A percentile compares a stretch with the other conserved stretches of the same genome.
Conservation (phyloP, 2,329 filamentous ascomycete genomes). For the Lasiodiplodia theobromae region DNA sequence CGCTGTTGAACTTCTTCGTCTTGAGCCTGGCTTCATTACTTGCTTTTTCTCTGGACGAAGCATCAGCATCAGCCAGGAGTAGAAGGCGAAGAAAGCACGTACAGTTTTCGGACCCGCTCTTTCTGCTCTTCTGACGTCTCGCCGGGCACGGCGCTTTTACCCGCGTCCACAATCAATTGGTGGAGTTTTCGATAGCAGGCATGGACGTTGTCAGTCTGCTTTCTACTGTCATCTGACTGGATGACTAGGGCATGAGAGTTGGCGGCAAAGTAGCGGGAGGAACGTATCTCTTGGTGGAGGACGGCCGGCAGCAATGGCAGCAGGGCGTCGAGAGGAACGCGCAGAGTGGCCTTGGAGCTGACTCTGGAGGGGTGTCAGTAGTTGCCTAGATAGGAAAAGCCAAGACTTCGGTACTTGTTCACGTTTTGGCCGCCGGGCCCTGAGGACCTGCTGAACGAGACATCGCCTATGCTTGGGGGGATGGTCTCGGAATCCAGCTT, state of each 20-base stretch:
- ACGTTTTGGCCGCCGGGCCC: constrained; percentile 73
- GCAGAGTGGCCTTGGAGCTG: constrained; percentile 71
- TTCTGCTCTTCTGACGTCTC: constrained; percentile 65
- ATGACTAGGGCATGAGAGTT: constrained; percentile 64
- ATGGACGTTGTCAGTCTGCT: constrained; percentile 66
- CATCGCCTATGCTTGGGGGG: constrained; percentile 62
- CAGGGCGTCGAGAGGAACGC: constrained; percentile 60
- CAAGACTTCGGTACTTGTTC: constrained; percentile 63
- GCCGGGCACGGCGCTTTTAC: constrained; percentile 61
- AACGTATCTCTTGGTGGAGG: constrained; percentile 59
- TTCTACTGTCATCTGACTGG: constrained; percentile 68
- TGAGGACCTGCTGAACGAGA: constrained; percentile 69
- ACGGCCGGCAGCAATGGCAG: constrained; percentile 61
- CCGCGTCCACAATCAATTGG: constrained; percentile 60
- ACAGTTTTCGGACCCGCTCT: constrained; percentile 63
- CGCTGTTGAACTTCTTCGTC: constrained; percentile 66
- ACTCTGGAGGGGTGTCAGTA: constrained; percentile 54
- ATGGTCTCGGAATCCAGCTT: constrained; percentile 61
- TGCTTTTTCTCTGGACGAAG: constrained; percentile 56
- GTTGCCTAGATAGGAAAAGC: constrained; percentile 19
- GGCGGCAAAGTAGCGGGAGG: constrained; percentile 63
- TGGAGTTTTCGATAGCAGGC: constrained; percentile 66
- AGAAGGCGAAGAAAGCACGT: constrained; percentile 36
- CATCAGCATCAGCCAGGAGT: constrained; percentile 36
- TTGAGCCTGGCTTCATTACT: constrained; percentile 65